Base-by-base conservation (phyloP, 1,284 basidiomycete genomes). In the Afroboletus lepidellus region DNA sequence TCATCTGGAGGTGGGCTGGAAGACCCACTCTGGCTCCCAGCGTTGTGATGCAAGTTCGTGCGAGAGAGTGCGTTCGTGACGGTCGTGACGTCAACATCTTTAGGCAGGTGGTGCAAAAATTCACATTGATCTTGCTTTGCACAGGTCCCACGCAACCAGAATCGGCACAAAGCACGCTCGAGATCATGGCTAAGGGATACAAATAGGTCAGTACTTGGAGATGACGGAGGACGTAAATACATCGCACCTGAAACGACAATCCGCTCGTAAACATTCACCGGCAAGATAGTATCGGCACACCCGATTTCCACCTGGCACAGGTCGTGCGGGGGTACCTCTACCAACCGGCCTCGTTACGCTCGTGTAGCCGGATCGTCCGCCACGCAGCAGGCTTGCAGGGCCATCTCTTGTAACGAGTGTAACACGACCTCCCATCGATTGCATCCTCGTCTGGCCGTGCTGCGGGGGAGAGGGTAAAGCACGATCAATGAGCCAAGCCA, bases 251-350 rank as follows among this genome's bases (percentile, higher is more conserved):
- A 98, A 99, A 54, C 95, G 85, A 74, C 97, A 99, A 73, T 99
- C 96, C 46, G 93, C 91, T 47, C 96, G 77, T 50, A 98, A 76
- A 69, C 96, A 99, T 72, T 98, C 95, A 18, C 97, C 97, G 8
- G 93, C 92, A 33, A 99, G 80, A 71, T 94, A 99, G 71, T 98
- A 99, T 51, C 97, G 79, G 69, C 96, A 99, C 36, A 99, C 94
- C 50, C 88, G 75, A 61, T 70, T 66, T 7, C 84, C 84, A 41
- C 79, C 78, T 44, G 77, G 75, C 0, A 71, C 73, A 30, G 84
- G 79, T 13, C 85, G 79, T 3, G 81, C 79, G 60, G 84, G 83
- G 1, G 78, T 74, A 16, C 78, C 80, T 34, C 81, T 75, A 39
- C 72, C 72, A 34, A 75, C 72, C 24, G 69, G 66, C 49, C 64